These are phyloP conservation scores for Botrytis tulipae DNA, from an alignment of 2,329 filamentous ascomycete genomes.

Conservation along the genomic window DNA sequence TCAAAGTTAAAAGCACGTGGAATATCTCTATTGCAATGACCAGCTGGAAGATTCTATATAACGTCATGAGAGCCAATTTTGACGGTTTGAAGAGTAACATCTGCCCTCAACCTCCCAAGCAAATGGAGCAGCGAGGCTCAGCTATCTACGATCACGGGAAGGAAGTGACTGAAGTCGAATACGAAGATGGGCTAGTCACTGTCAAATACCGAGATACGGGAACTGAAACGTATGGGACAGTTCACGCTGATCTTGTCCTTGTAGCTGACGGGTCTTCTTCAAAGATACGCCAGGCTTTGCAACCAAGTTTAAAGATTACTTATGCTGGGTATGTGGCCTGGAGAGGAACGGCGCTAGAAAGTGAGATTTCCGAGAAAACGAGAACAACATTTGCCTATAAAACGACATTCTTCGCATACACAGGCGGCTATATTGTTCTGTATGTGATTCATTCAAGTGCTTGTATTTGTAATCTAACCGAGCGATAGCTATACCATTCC, in stretches of 20 bases:
- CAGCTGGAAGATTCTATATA: conserved; percentile 28
- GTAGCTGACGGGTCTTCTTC: background rate
- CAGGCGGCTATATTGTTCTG: background rate
- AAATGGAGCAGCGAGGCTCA: background rate
- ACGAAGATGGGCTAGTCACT: background rate
- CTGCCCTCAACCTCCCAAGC: background rate
- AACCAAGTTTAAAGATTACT: background rate
- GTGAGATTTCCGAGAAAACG: background rate
- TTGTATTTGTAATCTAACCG: background rate
- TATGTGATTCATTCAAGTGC: background rate
- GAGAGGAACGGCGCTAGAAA: background rate
- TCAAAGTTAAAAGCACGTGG: conserved; percentile 9
- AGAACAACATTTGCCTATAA: background rate
- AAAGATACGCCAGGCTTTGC: background rate
- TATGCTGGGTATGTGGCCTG: conserved; percentile 12
- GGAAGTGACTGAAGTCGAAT: background rate
- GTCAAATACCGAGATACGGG: background rate
- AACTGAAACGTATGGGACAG: background rate
- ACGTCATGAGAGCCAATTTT: conserved; percentile 28
- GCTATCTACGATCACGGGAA: background rate
- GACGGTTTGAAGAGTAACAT: conserved; percentile 25
- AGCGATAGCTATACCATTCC: background rate
- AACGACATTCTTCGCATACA: background rate
- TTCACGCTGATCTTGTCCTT: conserved; percentile 3
- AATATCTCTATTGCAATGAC: background rate